Percentiles rank a stretch among this genome's conserved stretches.
phyloP scores from a whole-genome alignment of 495 filamentous ascomycete species.

The Annulohypoxylon moriforme region DNA sequence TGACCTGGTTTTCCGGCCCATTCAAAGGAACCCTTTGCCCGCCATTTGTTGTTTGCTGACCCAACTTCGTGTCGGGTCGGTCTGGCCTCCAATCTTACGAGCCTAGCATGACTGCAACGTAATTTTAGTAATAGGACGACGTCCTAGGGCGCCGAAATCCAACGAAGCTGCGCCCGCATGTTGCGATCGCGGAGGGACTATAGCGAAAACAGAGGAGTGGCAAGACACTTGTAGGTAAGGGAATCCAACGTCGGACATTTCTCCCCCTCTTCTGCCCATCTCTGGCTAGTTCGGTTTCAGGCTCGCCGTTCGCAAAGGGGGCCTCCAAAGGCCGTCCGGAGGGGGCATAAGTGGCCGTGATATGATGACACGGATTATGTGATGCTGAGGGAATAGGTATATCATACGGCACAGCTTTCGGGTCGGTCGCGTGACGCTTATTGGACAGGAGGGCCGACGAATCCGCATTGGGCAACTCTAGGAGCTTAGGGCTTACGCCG shows the following conservation, averaged over 20 bases:
- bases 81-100: conserved; percentile 32
- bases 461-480: conserved; percentile 26
- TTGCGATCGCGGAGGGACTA: conserved; percentile 40
- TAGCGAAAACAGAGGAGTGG: conserved; percentile 32
- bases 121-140: conserved; percentile 37
- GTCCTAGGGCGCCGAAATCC: conserved; percentile 9
- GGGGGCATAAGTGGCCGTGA: conserved; percentile 29
- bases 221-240: conserved; percentile 25
- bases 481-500: conserved; percentile 40
- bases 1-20: conserved; percentile 34
- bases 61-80: conserved; percentile 11
- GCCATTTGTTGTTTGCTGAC: conserved; percentile 20
- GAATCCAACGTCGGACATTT: conserved; percentile 36
- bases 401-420: conserved; percentile 28
- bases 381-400: conserved; percentile 26
- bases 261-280: conserved; percentile 33
- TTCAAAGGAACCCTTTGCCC: background rate
- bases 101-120: conserved; percentile 36
- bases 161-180: conserved; percentile 9
- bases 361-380: conserved; percentile 37
- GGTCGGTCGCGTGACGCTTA: conserved; percentile 31
- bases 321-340: conserved; percentile 2
- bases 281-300: conserved; percentile 19
- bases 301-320: conserved; percentile 12
- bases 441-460: conserved; percentile 24